phyloP scores from a whole-genome alignment of 768 basidiomycete species.

The Naganishia randhawae region DNA sequence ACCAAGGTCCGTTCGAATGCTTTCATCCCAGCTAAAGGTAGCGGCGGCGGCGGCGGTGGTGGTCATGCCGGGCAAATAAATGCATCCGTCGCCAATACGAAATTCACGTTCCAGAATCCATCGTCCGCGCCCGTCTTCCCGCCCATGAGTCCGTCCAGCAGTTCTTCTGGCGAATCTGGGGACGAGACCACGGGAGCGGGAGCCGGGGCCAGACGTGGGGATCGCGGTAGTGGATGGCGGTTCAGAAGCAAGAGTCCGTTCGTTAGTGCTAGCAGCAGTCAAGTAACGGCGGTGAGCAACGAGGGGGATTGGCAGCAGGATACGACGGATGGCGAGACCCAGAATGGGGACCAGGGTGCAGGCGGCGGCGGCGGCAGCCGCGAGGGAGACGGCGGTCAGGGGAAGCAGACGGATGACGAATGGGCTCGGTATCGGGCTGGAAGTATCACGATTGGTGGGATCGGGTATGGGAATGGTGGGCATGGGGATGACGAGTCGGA shows the following conservation, averaged over 20 bases:
- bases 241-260: conserved; percentile 18
- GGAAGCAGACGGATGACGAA: not conserved
- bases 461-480: conserved; percentile 27
- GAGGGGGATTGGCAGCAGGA: not conserved
- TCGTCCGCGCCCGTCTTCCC: conserved; percentile 18
- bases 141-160: conserved; percentile 27
- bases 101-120: conserved; percentile 19
- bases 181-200: too few relatives aligned
- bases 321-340: conserved; percentile 6
- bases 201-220: not conserved
- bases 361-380: too few relatives aligned
- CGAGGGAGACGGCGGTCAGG: not conserved
- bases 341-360: conserved; percentile 4
- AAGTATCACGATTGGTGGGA: conserved; percentile 31
- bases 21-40: too few relatives aligned
- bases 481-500: conserved; percentile 21
- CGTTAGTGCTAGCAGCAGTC: conserved; percentile 13
- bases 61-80: not conserved
- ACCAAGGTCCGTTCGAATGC: conserved; percentile 6
- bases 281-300: conserved; percentile 2
- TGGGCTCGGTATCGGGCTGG: conserved; percentile 19
- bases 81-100: not conserved
- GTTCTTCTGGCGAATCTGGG: conserved; percentile 21
- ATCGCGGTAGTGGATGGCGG: not conserved
- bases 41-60: too few relatives aligned